Base-by-base conservation (phyloP, 1,284 basidiomycete species). In the Moesziomyces globuligerus region DNA sequence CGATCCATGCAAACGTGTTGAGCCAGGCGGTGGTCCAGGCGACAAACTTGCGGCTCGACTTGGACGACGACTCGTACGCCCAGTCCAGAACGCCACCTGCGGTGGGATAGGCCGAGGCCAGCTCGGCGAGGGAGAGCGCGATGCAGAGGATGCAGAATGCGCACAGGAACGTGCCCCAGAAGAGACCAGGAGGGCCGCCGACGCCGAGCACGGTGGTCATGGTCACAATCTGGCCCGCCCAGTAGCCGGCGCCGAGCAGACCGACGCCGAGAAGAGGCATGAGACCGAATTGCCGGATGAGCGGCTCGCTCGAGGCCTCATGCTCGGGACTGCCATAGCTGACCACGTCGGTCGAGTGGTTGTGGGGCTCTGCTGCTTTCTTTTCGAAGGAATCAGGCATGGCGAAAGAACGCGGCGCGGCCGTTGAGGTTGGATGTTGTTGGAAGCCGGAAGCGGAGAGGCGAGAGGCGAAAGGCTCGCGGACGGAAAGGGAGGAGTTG, bases 1-100 rank as follows among this genome's bases (percentile, higher is more conserved):
- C 59, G 47, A 61, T 55, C 59, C 59, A 61, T 0, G 59, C 59
- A 47, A 61, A 61, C 3, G 59, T 61, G 59, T 61, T 61, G 38
- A 61, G 48, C 59, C 59, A 61, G 10, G 59, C 59, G 9, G 59
- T 61, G 25, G 59, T 61, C 59, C 59, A 61, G 10, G 59, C 59
- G 38, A 61, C 52, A 50, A 61, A 55, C 34, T 54, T 61, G 39
- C 59, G 59, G 26, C 59, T 55, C 7, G 47, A 50, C 38, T 61
- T 47, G 48, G 59, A 61, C 2, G 59, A 61, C 15, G 42, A 42
- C 21, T 61, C 59, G 43, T 61, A 61, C 4, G 59, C 59, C 59
- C 59, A 61, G 32, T 61, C 59, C 24, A 61, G 59, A 0, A 61
- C 59, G 17, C 59, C 59, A 5, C 59, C 59, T 15, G 59, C 34